Base-by-base conservation (phyloP, 179 eudicot species). In the Camellia oleifera region DNA sequence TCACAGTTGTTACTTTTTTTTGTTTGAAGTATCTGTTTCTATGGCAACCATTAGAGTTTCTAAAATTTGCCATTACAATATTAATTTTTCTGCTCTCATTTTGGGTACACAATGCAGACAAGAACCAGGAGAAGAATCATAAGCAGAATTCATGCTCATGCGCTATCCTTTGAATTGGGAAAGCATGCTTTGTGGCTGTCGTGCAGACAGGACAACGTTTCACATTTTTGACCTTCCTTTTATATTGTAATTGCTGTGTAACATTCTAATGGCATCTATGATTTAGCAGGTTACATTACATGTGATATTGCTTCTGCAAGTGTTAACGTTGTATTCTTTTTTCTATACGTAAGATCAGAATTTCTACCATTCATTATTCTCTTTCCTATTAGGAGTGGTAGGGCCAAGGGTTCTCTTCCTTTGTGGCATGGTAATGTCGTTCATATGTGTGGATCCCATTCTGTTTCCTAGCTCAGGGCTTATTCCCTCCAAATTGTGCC, bases 81-180 rank as follows among this genome's bases (percentile, higher is more conserved):
- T 53, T 17, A 44, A 17, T 45, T 12, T 50, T 74, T 3, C 50
- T n/a, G 20, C 44, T 32, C 18, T 26, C 57, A 20, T 17, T 76
- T 54, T 32, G 71, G 69, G 62, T n/a, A 32, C 40, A 32, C 20
- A 57, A 72, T 63, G 52, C 81, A 83, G 86, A 83, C 61, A 83
- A 83, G 86, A 77, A 68, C 66, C 72, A 77, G 78, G 83, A 83
- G 60, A 73, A 76, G 58, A 70, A 9, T 69, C 62, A 70, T 48
- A 80, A 77, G 69, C 72, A 83, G 75, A 74, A 74, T 67, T 7
- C 80, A 4, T 83, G 86, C 78, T 77, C 81, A 7, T 83, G 86
- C 70, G 61, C 72, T 40, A 83, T 83, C 66, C 81, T 83, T 45
- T 83, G 69, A 77, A 57, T 69, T 26, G 63, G 40, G 72, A 79